Evolutionary conservation across 1,284 basidiomycete species (phyloP).

Genomic region (Rhodofomes roseus): DNA sequence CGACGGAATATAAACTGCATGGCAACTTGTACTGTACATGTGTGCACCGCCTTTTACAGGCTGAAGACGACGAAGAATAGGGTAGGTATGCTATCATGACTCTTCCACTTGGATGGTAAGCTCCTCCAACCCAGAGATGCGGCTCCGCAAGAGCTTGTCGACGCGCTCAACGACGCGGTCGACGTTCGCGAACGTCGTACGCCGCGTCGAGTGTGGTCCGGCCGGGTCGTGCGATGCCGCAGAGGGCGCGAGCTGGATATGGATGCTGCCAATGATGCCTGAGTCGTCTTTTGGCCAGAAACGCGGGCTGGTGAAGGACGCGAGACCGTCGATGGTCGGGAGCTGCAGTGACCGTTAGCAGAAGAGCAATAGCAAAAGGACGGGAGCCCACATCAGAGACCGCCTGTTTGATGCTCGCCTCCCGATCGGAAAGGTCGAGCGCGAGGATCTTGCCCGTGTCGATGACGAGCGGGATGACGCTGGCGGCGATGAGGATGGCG

Average conservation of each 20-base stretch:
- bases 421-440: slow-evolving; percentile 78
- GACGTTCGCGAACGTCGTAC: slow-evolving; percentile 52
- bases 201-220: slow-evolving; percentile 45
- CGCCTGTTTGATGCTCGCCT: slow-evolving; percentile 65
- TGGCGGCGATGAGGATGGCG: slow-evolving; percentile 91
- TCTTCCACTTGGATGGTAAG: slow-evolving; percentile 81
- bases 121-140: slow-evolving; percentile 80
- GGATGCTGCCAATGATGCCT: slow-evolving; percentile 86
- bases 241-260: slow-evolving; percentile 72
- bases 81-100: not conserved
- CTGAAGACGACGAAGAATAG: not conserved
- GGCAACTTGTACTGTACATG: not conserved
- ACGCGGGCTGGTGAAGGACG: slow-evolving; percentile 75
- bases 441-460: slow-evolving; percentile 90
- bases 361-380: not conserved
- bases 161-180: slow-evolving; percentile 77
- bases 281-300: slow-evolving; percentile 97
- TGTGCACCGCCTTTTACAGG: not conserved
- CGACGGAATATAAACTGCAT: slow-evolving; percentile 8
- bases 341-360: slow-evolving; percentile 36
- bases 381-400: slow-evolving; percentile 64
- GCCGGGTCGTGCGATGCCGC: slow-evolving; percentile 52
- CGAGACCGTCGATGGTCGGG: slow-evolving; percentile 68
- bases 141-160: slow-evolving; percentile 62
- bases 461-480: slow-evolving; percentile 91